Conservation (phyloP, 2,329 filamentous ascomycete species). For the Apiospora marii region DNA sequence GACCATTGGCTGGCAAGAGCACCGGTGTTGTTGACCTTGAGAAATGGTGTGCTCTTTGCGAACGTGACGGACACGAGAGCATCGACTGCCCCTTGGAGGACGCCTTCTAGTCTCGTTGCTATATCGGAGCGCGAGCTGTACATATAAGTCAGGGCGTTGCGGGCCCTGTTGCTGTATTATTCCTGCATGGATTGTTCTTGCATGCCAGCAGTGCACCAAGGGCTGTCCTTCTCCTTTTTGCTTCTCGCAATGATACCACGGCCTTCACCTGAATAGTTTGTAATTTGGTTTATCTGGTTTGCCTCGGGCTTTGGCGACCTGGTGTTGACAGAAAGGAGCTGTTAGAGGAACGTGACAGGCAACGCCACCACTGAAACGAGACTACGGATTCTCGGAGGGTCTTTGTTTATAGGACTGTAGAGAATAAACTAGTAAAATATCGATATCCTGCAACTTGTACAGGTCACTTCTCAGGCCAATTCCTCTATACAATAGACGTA, state of each 20-base stretch:
- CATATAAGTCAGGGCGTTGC: background rate
- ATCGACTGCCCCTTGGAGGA: constrained; percentile 95
- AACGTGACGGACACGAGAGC: constrained; percentile 95
- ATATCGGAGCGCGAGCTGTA: background rate
- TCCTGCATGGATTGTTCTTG: constrained; percentile 12
- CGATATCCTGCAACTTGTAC: background rate
- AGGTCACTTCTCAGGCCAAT: too few species aligned
- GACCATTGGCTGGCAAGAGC: constrained; percentile 79
- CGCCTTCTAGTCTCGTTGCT: constrained; percentile 59
- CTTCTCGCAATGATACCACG: constrained; percentile 26
- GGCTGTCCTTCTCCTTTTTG: constrained; percentile 20
- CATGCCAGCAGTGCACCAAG: constrained; percentile 3
- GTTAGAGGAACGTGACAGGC: background rate
- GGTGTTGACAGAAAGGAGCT: background rate
- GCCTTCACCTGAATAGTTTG: constrained; percentile 21
- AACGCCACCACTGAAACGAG: background rate
- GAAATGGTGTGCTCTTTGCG: constrained; percentile 97
- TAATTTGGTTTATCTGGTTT: constrained; percentile 17
- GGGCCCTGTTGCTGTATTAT: background rate
- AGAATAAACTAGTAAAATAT: constrained; percentile 6
- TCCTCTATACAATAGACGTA: background rate
- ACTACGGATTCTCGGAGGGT: background rate
- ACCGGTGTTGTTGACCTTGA: constrained; percentile 80
- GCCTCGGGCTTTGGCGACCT: constrained; percentile 10
- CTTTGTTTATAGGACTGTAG: background rate